Conservation (phyloP, 345 rosid genomes). For the Linum trigynum region DNA sequence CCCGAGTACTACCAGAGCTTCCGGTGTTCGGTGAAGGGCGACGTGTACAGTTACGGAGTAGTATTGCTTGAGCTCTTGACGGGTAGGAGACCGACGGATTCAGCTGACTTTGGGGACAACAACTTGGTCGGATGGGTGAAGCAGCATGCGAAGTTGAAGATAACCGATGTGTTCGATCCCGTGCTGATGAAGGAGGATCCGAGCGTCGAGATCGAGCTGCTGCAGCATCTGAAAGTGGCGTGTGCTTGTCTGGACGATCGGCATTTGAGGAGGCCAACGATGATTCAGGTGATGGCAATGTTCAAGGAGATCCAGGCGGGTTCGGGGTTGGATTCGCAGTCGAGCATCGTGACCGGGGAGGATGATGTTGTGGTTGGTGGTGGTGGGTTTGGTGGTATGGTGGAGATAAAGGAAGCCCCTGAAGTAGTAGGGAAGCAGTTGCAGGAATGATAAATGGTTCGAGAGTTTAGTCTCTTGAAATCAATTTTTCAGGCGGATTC, state of each 20-base stretch:
- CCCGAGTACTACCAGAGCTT: slow-evolving; percentile 96
- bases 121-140: slow-evolving; percentile 98
- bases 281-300: slow-evolving; percentile 68
- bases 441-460: not conserved
- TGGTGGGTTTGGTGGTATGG: slow-evolving; percentile 61
- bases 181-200: slow-evolving; percentile 70
- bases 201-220: slow-evolving; percentile 56
- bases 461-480: not conserved
- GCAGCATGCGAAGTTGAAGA: slow-evolving; percentile 65
- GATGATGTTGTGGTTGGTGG: slow-evolving; percentile 51
- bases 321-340: slow-evolving; percentile 64
- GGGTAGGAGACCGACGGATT: slow-evolving; percentile 83
- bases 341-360: slow-evolving; percentile 59
- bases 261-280: slow-evolving; percentile 55
- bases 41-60: slow-evolving; percentile 92
- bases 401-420: slow-evolving; percentile 63
- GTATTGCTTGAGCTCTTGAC: slow-evolving; percentile 86
- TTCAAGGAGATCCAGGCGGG: slow-evolving; percentile 80
- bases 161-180: slow-evolving; percentile 75
- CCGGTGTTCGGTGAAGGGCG: slow-evolving; percentile 80
- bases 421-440: slow-evolving; percentile 37
- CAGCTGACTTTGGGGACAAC: slow-evolving; percentile 93
- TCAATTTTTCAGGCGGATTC: slow-evolving; percentile 26
- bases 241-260: slow-evolving; percentile 79
- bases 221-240: slow-evolving; percentile 63